These are phyloP conservation scores for Dactylis glomerata DNA, from an alignment of 176 grass and related monocot species.

Conservation along the genomic window DNA sequence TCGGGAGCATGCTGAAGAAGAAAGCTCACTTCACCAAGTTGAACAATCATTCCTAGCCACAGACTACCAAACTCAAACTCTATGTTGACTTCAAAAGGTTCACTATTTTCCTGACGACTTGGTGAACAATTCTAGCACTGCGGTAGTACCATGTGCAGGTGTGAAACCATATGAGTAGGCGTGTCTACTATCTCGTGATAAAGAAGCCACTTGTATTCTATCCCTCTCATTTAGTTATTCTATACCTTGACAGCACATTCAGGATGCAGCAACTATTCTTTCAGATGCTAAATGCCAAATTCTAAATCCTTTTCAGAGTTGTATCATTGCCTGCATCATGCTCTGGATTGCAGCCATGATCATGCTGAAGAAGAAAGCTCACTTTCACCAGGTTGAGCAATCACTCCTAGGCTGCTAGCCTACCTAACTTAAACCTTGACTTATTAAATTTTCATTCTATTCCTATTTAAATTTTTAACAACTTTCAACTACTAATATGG, in stretches of 20 bases:
- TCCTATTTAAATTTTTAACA: neutral
- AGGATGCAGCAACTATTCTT: neutral
- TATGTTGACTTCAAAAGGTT: neutral
- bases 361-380: neutral
- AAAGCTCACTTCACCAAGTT: slow-evolving; percentile 73
- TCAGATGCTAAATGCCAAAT: neutral
- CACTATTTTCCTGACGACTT: neutral
- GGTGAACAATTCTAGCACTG: neutral
- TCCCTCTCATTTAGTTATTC: neutral
- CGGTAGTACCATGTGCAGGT: neutral
- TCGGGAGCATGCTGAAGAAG: slow-evolving; percentile 89
- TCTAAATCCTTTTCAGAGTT: neutral
- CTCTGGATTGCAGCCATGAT: neutral
- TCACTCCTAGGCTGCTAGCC: neutral
- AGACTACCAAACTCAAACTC: neutral
- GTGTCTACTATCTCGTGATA: neutral
- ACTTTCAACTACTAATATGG: neutral
- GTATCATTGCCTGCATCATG: neutral
- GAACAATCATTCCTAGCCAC: slow-evolving; percentile 31
- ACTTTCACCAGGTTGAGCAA: neutral
- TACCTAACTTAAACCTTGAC: neutral
- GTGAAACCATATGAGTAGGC: neutral
- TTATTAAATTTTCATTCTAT: neutral
- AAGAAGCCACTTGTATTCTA: neutral
- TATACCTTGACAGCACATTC: neutral